Conservation (phyloP, 495 filamentous ascomycete genomes). For the Patellaria atrata region DNA sequence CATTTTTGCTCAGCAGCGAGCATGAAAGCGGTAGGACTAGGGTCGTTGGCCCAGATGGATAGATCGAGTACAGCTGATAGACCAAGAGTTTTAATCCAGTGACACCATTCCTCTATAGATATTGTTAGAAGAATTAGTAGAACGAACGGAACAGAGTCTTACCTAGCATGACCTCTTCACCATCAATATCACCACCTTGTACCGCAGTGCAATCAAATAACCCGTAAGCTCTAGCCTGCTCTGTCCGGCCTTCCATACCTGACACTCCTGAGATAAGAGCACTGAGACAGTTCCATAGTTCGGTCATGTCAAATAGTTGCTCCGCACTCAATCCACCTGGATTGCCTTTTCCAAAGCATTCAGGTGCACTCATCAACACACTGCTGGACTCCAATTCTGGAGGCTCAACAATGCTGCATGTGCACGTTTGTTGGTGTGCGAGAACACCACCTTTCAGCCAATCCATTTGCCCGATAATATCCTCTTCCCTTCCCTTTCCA, state of each 20-base stretch:
- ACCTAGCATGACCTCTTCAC: conserved; percentile 43
- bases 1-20: conserved; percentile 40
- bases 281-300: conserved; percentile 51
- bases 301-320: conserved; percentile 50
- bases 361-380: conserved; percentile 41
- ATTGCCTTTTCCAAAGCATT: conserved; percentile 47
- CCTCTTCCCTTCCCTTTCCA: conserved; percentile 43
- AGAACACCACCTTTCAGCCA: conserved; percentile 46
- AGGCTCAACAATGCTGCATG: conserved; percentile 26
- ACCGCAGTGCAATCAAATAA: conserved; percentile 39
- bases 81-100: conserved; percentile 45
- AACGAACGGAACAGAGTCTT: conserved; percentile 12
- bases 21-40: conserved; percentile 34
- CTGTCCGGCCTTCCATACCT: conserved; percentile 41
- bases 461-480: conserved; percentile 48
- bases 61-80: conserved; percentile 42
- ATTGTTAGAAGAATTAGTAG: conserved; percentile 26
- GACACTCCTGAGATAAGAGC: conserved; percentile 43
- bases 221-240: conserved; percentile 40
- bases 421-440: conserved; percentile 31
- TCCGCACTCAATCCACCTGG: conserved; percentile 37
- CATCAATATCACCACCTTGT: conserved; percentile 32
- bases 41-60: conserved; percentile 28
- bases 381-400: conserved; percentile 39
- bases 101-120: conserved; percentile 47